Base-by-base conservation (phyloP, 345 rosid species). In the Salix arbutifolia region DNA sequence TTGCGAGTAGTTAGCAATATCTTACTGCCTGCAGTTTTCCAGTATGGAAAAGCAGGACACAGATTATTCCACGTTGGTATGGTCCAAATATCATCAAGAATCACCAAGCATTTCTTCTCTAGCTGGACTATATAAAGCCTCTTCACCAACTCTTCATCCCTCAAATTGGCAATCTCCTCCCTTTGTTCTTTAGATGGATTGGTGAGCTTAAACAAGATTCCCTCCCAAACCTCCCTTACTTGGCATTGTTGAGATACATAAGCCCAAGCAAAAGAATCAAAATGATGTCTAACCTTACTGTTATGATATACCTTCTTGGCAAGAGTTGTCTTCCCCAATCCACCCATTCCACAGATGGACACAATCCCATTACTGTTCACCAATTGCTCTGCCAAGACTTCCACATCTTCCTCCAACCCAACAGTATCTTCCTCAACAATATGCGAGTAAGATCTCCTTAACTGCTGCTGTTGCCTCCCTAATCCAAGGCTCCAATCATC, bases 271-370 rank as follows among this genome's bases (percentile, higher is more conserved):
- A 85, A 76, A 0, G 78, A 52, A 6, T 61, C 48, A 10, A 81
- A 89, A 31, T 25, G 72, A 71, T 74, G 69, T 75, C 75, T 71
- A 21, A 85, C 76, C 13, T 44, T 30, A 10, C 17, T 19, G 53
- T 77, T 81, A 40, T 79, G 67, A 33, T 82, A 64, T 0, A 89
- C 42, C 44, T 80, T 77, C 65, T 48, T 86, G 3, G 90, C 90
- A 1, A 89, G 79, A 35, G 90, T 46, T 4, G 90, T 89, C 71
- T 86, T 89, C 3, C 90, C 88, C 12, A 84, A 71, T 23, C 90
- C 92, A 0, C 88, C 88, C 92, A 87, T 89, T 16, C 89, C 90
- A 26, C 79, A 83, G 3, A 89, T 72, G 1, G 79, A 76, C 31
- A 77, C 82, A 64, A 81, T 77, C 19, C 71, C 72, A 76, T 69